Percentiles rank a stretch among this genome's conserved stretches.
Evolutionary conservation across 1,284 basidiomycete species (phyloP).

Genomic region (Amylostereum chailletii): DNA sequence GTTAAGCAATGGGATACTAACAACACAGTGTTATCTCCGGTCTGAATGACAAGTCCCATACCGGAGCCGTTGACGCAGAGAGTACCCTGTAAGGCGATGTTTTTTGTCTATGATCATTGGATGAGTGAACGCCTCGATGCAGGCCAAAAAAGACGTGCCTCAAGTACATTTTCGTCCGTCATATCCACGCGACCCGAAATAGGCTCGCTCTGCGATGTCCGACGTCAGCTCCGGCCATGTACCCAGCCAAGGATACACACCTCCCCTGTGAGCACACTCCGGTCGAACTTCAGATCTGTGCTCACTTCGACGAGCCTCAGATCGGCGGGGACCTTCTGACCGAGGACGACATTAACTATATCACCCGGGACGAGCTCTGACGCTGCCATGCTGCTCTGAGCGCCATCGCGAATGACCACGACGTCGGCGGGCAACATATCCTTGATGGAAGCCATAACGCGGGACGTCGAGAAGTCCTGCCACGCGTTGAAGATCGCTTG

Average conservation of each 20-base stretch:
- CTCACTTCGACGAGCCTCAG: slow-evolving; percentile 51
- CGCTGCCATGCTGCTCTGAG: slow-evolving; percentile 30
- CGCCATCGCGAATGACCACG: slow-evolving; percentile 35
- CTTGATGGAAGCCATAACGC: slow-evolving; percentile 44
- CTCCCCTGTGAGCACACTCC: slow-evolving; percentile 54
- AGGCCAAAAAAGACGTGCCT: slow-evolving; percentile 13
- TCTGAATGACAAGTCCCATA: slow-evolving; percentile 43
- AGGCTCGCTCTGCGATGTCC: slow-evolving; percentile 23
- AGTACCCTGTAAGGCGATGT: slow-evolving; percentile 56
- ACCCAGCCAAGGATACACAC: slow-evolving; percentile 9
- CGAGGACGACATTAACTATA: slow-evolving; percentile 42
- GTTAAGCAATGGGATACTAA: slow-evolving; percentile 6
- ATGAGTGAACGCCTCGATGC: background rate
- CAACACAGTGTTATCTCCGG: slow-evolving; percentile 47
- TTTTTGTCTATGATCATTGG: slow-evolving; percentile 29
- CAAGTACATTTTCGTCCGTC: slow-evolving; percentile 32
- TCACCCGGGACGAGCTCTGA: slow-evolving; percentile 63
- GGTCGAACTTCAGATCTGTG: slow-evolving; percentile 48
- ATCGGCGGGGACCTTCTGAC: slow-evolving; percentile 69
- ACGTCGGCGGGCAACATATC: slow-evolving; percentile 42
- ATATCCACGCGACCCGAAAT: slow-evolving; percentile 29
- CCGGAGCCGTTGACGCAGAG: slow-evolving; percentile 50
- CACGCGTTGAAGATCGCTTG: slow-evolving; percentile 37
- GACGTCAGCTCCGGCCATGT: background rate
- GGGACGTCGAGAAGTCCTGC: slow-evolving; percentile 37